phyloP scores from a whole-genome alignment of 129 eudicot genomes.

The Mikania micrantha region DNA sequence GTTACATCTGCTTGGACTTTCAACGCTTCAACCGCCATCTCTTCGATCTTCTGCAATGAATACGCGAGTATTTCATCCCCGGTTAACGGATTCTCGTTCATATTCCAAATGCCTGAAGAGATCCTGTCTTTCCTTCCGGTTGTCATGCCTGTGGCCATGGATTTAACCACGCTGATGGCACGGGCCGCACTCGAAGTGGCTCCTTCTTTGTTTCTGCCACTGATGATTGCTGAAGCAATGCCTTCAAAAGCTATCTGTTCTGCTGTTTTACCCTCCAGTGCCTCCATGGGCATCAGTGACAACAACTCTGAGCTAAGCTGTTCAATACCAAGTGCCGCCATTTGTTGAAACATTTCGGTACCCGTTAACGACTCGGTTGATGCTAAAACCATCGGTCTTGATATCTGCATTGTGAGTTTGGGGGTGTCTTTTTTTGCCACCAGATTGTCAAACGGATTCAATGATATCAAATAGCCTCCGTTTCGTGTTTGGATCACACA shows the following conservation, averaged over 20 bases:
- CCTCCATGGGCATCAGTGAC: constrained; percentile 80
- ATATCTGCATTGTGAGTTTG: constrained; percentile 87
- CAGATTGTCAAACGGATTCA: constrained; percentile 61
- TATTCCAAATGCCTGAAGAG: constrained; percentile 81
- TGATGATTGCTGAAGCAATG: constrained; percentile 81
- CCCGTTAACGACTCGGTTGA: constrained; percentile 35
- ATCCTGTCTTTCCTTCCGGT: constrained; percentile 71
- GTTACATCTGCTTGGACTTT: constrained; percentile 73
- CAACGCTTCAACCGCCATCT: constrained; percentile 66
- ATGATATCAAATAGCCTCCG: constrained; percentile 78
- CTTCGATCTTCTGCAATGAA: constrained; percentile 82
- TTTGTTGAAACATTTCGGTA: constrained; percentile 62
- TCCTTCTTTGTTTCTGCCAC: constrained; percentile 87
- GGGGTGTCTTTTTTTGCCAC: constrained; percentile 63
- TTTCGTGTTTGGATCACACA: constrained; percentile 80
- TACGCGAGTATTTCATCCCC: constrained; percentile 61
- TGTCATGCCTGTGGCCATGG: constrained; percentile 70
- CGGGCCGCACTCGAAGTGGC: constrained; percentile 87
- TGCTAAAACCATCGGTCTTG: constrained; percentile 59
- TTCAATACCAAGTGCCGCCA: constrained; percentile 74
- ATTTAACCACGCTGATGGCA: constrained; percentile 51
- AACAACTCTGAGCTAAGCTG: constrained; percentile 51
- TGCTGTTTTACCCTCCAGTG: constrained; percentile 75
- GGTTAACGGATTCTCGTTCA: constrained; percentile 54
- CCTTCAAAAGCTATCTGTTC: constrained; percentile 96